These are phyloP conservation scores for Aspergillus ustus DNA, from an alignment of 2,329 filamentous ascomycete species.

Conservation along the genomic window DNA sequence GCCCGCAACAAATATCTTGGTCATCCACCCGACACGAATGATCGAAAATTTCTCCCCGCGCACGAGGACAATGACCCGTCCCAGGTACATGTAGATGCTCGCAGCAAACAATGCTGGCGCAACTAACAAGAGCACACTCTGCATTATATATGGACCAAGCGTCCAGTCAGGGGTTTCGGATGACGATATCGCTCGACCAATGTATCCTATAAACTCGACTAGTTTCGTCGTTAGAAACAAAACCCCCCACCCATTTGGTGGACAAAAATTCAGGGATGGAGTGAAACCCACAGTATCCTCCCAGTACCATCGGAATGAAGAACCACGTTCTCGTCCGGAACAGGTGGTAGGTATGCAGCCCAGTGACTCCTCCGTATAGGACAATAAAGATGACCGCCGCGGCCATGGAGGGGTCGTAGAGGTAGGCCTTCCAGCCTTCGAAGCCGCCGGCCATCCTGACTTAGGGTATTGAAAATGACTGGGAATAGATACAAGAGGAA, in stretches of 20 bases:
- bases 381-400: conserved; percentile 26
- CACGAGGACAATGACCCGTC: conserved; percentile 29
- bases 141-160: conserved; percentile 31
- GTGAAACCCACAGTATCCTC: conserved; percentile 19
- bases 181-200: conserved; percentile 53
- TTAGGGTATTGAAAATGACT: background rate
- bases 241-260: background rate
- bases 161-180: conserved; percentile 35
- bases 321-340: conserved; percentile 23
- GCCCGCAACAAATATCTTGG: conserved; percentile 35
- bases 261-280: background rate
- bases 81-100: conserved; percentile 35
- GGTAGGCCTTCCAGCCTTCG: conserved; percentile 15
- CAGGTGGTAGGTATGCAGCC: conserved; percentile 20
- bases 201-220: conserved; percentile 60
- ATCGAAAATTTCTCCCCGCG: conserved; percentile 27
- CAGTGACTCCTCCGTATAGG: conserved; percentile 15
- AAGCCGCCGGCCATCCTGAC: conserved; percentile 2
- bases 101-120: conserved; percentile 32
- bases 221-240: background rate
- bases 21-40: conserved; percentile 31
- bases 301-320: conserved; percentile 21
- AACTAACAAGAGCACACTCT: conserved; percentile 32
- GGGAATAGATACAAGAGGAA: background rate
- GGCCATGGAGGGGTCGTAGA: conserved; percentile 19